These are phyloP conservation scores for Fusarium sp. DNA, from an alignment of 2,329 filamentous ascomycete species.

Conservation along the genomic window DNA sequence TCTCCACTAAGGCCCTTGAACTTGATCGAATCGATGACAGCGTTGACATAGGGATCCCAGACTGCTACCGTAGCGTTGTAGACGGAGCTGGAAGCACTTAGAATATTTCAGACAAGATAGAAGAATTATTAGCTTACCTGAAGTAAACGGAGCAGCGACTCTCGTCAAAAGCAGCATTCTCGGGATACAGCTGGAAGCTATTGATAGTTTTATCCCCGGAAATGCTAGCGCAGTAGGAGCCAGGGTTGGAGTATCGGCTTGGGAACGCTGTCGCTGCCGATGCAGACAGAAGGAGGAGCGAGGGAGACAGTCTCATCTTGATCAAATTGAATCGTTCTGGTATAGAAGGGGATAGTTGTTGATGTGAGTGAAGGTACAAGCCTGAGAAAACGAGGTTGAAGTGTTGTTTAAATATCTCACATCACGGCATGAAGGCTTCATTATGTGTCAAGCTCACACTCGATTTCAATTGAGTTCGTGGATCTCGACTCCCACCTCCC, in stretches of 20 bases:
- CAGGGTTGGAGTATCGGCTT: not conserved
- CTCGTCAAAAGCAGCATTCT: slow-evolving; percentile 20
- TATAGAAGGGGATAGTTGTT: not conserved
- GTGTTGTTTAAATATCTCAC: not conserved
- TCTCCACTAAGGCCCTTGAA: slow-evolving; percentile 46
- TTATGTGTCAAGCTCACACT: not conserved
- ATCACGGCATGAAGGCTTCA: not conserved
- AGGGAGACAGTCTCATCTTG: not conserved
- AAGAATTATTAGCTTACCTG: not conserved
- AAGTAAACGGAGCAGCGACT: slow-evolving; percentile 14
- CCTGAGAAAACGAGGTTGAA: not conserved
- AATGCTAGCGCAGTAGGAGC: not conserved
- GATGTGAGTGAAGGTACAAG: not conserved
- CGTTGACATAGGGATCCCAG: slow-evolving; percentile 25
- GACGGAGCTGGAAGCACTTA: not conserved
- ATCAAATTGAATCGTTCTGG: not conserved
- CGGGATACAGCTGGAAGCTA: slow-evolving; percentile 10
- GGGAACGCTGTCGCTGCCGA: not conserved
- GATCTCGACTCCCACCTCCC: not conserved
- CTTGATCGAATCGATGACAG: slow-evolving; percentile 41
- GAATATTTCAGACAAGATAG: fast-evolving
- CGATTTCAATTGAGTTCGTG: not conserved
- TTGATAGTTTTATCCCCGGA: not conserved
- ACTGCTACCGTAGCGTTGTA: slow-evolving; percentile 17
- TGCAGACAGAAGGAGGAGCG: not conserved